These are phyloP conservation scores for Crithidia fasciculata DNA, from an alignment of 208 protist species.

Conservation along the genomic window DNA sequence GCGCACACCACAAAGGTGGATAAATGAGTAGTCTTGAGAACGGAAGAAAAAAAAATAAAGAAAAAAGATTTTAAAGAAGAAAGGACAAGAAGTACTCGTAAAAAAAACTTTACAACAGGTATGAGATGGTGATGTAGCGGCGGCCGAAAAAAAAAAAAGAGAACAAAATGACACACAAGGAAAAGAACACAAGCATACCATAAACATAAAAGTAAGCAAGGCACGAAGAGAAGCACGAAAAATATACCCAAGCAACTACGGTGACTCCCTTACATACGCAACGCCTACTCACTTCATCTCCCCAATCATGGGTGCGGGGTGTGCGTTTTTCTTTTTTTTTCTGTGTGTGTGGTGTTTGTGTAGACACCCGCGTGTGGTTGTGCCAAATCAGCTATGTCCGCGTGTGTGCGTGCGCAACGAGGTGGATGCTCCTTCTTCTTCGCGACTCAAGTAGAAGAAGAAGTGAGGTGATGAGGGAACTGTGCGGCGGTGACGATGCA, in stretches of 20 bases:
- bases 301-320: too few relatives aligned
- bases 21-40: too few relatives aligned
- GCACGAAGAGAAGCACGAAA: not conserved
- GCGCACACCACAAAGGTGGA: too few relatives aligned
- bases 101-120: conserved; percentile 11
- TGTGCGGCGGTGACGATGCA: too few relatives aligned
- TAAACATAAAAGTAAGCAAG: conserved; percentile 4
- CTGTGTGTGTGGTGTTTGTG: not conserved
- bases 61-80: not conserved
- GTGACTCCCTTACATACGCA: not conserved
- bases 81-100: conserved; percentile 5
- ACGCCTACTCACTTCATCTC: too few relatives aligned
- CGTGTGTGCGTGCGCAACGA: too few relatives aligned
- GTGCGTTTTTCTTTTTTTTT: not conserved
- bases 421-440: too few relatives aligned
- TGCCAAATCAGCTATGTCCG: too few relatives aligned
- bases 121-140: conserved; percentile 19
- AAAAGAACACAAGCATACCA: too few relatives aligned
- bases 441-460: too few relatives aligned
- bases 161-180: not conserved
- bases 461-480: too few relatives aligned
- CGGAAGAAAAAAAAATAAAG: not conserved
- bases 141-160: conserved; percentile 12
- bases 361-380: not conserved
- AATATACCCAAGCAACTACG: not conserved